Percentiles rank a stretch among this genome's conserved stretches.
These are phyloP conservation scores for Penium margaritaceum DNA, from an alignment of 139 green algal species.

Conservation along the genomic window DNA sequence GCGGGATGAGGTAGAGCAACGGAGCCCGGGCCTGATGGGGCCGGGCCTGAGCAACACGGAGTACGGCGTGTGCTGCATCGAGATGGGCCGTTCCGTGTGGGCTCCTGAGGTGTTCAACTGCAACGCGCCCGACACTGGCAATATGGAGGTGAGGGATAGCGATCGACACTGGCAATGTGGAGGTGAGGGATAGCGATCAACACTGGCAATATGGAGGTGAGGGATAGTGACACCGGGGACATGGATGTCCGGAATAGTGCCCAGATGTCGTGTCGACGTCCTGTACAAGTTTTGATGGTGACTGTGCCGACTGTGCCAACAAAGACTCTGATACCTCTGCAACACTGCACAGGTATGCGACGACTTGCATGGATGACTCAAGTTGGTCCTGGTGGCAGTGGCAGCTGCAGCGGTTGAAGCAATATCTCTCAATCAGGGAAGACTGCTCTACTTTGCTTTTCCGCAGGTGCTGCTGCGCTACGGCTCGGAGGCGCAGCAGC, in stretches of 20 bases:
- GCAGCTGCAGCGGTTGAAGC: too few species aligned
- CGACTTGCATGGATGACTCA: not conserved
- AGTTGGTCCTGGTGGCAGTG: not conserved
- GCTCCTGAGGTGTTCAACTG: constrained; percentile 97
- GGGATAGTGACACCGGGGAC: constrained; percentile 82
- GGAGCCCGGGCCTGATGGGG: constrained; percentile 44
- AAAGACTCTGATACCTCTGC: too few species aligned
- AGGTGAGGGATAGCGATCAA: not conserved
- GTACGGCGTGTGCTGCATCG: constrained; percentile 64
- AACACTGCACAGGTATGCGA: not conserved
- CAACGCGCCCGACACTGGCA: constrained; percentile 91
- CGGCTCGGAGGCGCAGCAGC: constrained; percentile 74
- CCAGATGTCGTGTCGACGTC: not conserved
- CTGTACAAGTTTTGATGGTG: not conserved
- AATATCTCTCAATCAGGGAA: too few species aligned
- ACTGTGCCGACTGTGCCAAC: not conserved
- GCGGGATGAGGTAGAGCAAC: not conserved
- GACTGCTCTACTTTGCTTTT: not conserved
- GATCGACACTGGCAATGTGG: not conserved
- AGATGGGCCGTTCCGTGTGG: constrained; percentile 68
- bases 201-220: not conserved
- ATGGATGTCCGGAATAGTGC: constrained; percentile 78
- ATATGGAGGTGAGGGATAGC: constrained; percentile 83
- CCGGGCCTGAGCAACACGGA: constrained; percentile 79
- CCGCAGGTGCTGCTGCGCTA: constrained; percentile 65